Percentiles rank a stretch among this genome's conserved stretches.
Evolutionary conservation across 1,139 yeast genomes (phyloP).

Genomic region (Taphrina sp.): DNA sequence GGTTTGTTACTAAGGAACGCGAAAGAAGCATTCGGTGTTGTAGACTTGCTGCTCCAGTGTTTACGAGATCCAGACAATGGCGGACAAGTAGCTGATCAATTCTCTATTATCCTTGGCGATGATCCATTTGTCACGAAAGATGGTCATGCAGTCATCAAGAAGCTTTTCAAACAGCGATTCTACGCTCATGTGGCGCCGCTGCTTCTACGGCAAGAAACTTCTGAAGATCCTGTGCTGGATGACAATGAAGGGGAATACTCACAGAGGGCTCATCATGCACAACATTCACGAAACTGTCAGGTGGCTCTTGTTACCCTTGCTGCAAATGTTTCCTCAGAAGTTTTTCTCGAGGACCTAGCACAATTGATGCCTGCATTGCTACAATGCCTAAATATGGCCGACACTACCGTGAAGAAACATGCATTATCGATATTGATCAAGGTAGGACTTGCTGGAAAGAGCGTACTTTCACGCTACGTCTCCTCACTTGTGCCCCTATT

Average conservation of each 20-base stretch:
- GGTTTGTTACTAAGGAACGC: conserved; percentile 65
- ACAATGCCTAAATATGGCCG: conserved; percentile 58
- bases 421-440: conserved; percentile 52
- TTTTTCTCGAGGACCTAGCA: conserved; percentile 61
- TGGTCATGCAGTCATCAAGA: conserved; percentile 59
- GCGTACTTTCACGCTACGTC: conserved; percentile 55
- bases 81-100: conserved; percentile 51
- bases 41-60: conserved; percentile 46
- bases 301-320: conserved; percentile 66
- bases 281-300: too few species aligned
- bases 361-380: conserved; percentile 68
- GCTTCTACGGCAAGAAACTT: too few species aligned
- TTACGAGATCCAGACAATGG: conserved; percentile 46
- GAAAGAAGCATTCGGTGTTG: conserved; percentile 48
- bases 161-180: conserved; percentile 74
- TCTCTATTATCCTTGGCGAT: conserved; percentile 66
- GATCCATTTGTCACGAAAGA: conserved; percentile 58
- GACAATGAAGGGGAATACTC: too few species aligned
- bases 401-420: conserved; percentile 56
- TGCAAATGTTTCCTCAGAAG: conserved; percentile 60
- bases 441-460: conserved; percentile 57
- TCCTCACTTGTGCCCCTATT: conserved; percentile 59
- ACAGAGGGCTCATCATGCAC: too few species aligned
- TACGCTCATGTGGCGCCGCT: conserved; percentile 52
- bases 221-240: too few species aligned